Percentiles rank a stretch among this genome's conserved stretches.
phyloP scores from a whole-genome alignment of 768 basidiomycete species.

The Suillus subalutaceus region DNA sequence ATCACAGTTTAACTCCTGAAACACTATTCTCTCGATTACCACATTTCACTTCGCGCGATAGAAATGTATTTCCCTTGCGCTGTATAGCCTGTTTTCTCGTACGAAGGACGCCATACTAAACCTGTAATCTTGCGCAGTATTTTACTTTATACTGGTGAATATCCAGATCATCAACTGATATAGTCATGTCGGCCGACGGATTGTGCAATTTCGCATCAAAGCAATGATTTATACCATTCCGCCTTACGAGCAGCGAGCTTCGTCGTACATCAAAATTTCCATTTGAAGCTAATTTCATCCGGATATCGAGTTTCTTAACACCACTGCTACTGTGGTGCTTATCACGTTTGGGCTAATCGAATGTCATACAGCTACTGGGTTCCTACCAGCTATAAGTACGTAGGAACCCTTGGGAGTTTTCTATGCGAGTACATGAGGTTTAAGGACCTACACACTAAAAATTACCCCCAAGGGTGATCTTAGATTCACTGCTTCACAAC shows the following conservation, averaged over 20 bases:
- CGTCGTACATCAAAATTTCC: neutral
- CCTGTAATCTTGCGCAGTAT: conserved; percentile 4
- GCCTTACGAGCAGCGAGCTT: neutral
- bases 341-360: neutral
- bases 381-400: neutral
- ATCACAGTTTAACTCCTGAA: conserved; percentile 30
- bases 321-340: neutral
- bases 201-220: neutral
- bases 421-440: neutral
- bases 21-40: neutral
- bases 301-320: neutral
- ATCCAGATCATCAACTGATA: neutral
- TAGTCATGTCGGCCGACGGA: neutral
- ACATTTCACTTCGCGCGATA: neutral
- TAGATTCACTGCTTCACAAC: neutral
- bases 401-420: neutral
- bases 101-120: neutral
- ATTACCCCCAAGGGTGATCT: neutral
- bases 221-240: neutral
- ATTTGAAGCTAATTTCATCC: neutral
- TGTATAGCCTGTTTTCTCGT: neutral
- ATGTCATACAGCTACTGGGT: neutral
- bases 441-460: neutral
- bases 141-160: neutral
- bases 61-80: neutral